Conservation (phyloP, 108 stramenopile genomes). For the Epithemia pelagica region DNA sequence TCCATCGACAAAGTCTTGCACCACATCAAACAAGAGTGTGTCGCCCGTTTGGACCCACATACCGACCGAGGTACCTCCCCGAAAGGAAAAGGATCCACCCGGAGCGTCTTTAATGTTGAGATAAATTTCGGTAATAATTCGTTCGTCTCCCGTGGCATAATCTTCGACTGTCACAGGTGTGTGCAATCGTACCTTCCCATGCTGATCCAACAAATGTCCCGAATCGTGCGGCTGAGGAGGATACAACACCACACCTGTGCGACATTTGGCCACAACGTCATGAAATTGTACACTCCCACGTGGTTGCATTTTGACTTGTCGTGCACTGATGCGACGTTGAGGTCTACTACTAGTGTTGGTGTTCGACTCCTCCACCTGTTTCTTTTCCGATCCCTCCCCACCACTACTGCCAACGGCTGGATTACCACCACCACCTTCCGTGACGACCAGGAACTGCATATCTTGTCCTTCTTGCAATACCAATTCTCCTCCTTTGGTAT, state of each 20-base stretch:
- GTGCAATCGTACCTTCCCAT: constrained; percentile 39
- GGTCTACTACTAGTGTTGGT: constrained; percentile 9
- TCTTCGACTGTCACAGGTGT: constrained; percentile 23
- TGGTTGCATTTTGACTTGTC: constrained; percentile 49
- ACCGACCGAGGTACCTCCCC: constrained; percentile 27
- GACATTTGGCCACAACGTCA: constrained; percentile 43
- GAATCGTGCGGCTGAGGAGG: constrained; percentile 38
- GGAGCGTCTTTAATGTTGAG: constrained; percentile 50
- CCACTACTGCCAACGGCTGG: neutral
- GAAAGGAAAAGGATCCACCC: constrained; percentile 51
- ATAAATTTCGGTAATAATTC: constrained; percentile 29
- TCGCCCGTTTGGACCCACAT: constrained; percentile 68
- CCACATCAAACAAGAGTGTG: constrained; percentile 64
- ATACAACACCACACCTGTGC: constrained; percentile 54
- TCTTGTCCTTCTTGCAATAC: constrained; percentile 56
- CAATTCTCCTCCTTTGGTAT: constrained; percentile 27
- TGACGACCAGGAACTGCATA: constrained; percentile 65
- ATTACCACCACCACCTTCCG: constrained; percentile 14
- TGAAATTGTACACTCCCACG: constrained; percentile 62
- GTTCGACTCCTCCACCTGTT: neutral
- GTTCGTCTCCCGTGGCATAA: constrained; percentile 16
- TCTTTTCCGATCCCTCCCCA: neutral
- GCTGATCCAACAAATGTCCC: constrained; percentile 6
- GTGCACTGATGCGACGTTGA: constrained; percentile 36
- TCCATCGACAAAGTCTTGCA: constrained; percentile 50